Conservation (phyloP, 352 stramenopile genomes). For the Pythium phragmitis region DNA sequence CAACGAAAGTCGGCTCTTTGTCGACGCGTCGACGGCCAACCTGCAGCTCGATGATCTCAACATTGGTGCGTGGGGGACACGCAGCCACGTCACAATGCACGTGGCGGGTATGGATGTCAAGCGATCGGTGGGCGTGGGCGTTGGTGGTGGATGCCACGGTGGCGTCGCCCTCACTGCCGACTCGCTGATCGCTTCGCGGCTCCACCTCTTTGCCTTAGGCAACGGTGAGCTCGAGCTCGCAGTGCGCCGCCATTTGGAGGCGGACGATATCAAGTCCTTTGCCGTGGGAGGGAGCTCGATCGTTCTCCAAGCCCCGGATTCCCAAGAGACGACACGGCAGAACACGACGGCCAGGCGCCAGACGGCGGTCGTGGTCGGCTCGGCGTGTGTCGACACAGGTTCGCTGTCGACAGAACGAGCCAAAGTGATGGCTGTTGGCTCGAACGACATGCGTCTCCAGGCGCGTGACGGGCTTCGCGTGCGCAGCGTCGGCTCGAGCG, state of each 20-base stretch:
- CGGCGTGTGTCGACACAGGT: background rate
- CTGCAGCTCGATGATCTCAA: slow-evolving; percentile 6
- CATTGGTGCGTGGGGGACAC: background rate
- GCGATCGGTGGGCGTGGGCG: background rate
- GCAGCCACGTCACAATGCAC: slow-evolving; percentile 4
- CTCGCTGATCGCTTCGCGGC: slow-evolving; percentile 9
- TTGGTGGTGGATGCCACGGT: background rate
- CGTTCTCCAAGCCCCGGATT: background rate
- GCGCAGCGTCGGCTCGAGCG: background rate
- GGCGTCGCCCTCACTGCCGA: background rate
- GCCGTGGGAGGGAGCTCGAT: background rate
- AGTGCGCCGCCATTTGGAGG: background rate
- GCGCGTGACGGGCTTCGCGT: slow-evolving; percentile 7
- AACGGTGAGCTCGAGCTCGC: background rate
- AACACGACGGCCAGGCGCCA: background rate
- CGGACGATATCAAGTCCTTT: slow-evolving; percentile 1
- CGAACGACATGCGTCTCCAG: slow-evolving; percentile 2
- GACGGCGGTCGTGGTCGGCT: background rate
- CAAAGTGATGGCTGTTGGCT: background rate
- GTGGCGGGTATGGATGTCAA: background rate
- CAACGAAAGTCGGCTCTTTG: slow-evolving; percentile 10
- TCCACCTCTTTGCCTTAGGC: slow-evolving; percentile 4
- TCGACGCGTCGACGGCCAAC: background rate
- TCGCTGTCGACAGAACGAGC: background rate
- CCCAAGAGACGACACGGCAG: background rate